A percentile compares a stretch with the other conserved stretches of the same genome.
Conservation (phyloP, 148 eudicot species). For the Chenopodium berlandieri region DNA sequence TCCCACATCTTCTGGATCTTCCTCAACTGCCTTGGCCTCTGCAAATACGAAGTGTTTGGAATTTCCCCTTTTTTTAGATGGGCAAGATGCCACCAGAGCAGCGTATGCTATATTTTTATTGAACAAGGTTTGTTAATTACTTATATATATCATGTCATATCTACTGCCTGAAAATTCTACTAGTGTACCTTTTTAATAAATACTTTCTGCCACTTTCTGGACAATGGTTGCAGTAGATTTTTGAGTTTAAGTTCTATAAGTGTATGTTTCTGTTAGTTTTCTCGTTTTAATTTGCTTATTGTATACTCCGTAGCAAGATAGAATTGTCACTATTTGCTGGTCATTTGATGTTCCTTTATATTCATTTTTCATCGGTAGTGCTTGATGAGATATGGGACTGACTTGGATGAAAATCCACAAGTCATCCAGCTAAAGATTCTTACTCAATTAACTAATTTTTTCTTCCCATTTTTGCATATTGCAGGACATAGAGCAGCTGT, state of each 20-base stretch:
- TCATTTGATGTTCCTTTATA: background rate
- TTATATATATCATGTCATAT: background rate
- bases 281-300: background rate
- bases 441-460: background rate
- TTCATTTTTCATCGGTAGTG: background rate
- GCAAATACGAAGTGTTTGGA: slow-evolving; percentile 59
- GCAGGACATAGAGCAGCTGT: slow-evolving; percentile 94
- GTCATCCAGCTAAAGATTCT: background rate
- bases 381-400: background rate
- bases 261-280: background rate
- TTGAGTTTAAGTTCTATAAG: background rate
- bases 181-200: background rate
- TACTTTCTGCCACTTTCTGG: background rate
- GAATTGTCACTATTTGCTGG: slow-evolving; percentile 1
- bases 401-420: background rate
- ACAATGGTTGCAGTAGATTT: background rate
- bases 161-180: background rate
- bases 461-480: slow-evolving; percentile 17
- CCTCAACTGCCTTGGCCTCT: slow-evolving; percentile 37
- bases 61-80: slow-evolving; percentile 89
- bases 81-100: slow-evolving; percentile 93
- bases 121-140: slow-evolving; percentile 65
- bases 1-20: slow-evolving; percentile 44
- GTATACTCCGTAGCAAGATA: background rate
- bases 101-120: slow-evolving; percentile 94